Conservation (phyloP, 176 grass and related monocot species). For the Oryza longistaminata region DNA sequence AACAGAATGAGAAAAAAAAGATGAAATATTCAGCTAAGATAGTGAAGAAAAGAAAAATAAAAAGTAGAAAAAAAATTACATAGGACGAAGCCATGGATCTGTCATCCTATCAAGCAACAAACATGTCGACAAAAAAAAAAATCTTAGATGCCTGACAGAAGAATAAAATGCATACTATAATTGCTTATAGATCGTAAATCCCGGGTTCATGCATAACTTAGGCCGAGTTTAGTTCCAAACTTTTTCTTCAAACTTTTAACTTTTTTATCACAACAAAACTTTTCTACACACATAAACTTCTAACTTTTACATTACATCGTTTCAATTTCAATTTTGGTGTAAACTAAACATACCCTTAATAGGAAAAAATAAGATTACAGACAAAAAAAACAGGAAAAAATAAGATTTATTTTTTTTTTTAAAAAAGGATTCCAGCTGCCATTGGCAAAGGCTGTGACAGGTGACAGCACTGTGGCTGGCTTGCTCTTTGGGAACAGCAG, state of each 20-base stretch:
- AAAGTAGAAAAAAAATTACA: too few species aligned
- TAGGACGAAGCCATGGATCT: not conserved
- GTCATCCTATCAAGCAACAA: not conserved
- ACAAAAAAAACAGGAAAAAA: too few species aligned
- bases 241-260: too few species aligned
- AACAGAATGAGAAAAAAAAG: not conserved
- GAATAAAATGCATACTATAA: not conserved
- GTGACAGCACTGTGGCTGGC: slow-evolving; percentile 15
- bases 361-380: not conserved
- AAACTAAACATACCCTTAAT: not conserved
- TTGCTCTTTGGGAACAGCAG: slow-evolving; percentile 36
- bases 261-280: too few species aligned
- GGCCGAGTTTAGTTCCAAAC: too few species aligned
- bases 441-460: slow-evolving; percentile 19
- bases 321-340: too few species aligned
- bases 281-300: too few species aligned
- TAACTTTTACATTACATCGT: too few species aligned
- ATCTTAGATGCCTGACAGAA: not conserved
- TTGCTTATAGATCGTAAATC: not conserved
- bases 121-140: not conserved
- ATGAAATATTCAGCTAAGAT: not conserved
- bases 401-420: not conserved
- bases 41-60: not conserved
- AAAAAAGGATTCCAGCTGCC: not conserved
- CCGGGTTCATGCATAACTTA: slow-evolving; percentile 14